Evolutionary conservation across 371 early-diverging fungal species (phyloP), one percentile per base, ranked within the genome.

Genomic region (Smittium mucronatum): DNA sequence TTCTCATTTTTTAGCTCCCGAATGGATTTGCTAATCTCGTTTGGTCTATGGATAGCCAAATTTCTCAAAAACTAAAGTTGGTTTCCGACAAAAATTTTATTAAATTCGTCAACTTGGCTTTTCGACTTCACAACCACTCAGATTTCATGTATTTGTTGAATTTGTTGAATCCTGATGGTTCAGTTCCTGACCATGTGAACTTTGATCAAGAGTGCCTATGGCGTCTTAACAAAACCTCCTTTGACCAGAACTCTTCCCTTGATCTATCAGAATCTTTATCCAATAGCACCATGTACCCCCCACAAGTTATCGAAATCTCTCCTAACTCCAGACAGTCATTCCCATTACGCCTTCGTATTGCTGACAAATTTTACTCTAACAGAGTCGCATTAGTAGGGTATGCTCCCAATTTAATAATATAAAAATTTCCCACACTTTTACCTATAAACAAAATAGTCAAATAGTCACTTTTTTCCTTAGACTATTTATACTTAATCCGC

Each of bases 361-460:
- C 93, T 0, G 86, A 85, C 69, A 78, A 82, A 67, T 91, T 93
- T 75, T 82, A 87, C 11, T 83, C 82, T 5, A 80, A 88, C 15
- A 85, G 97, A n/a, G 82, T 92, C 17, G 96, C 89, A 2, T 83
- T 97, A 69, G 86, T 97, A 29, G 98, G 68, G 65, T 65, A 65
- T 16, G 29, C 21, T 63, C 21, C 8, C 31, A 33, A 15, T 15
- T 33, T 33, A 15, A 34, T 31, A 33, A 15, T 34, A 8, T 92
- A 87, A 88, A 78, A 72, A 79, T 61, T 72, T 1, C 58, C 21
- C 31, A 75, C 5, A n/a, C n/a, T n/a, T n/a, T n/a, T n/a, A n/a
- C n/a, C n/a, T n/a, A n/a, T n/a, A n/a, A n/a, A n/a, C n/a, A n/a
- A n/a, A n/a, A n/a, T n/a, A n/a, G n/a, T 5, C 26, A 28, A 70